Conservation (phyloP, 176 grass and related monocot species). For the Ampelocalamus luodianensis region DNA sequence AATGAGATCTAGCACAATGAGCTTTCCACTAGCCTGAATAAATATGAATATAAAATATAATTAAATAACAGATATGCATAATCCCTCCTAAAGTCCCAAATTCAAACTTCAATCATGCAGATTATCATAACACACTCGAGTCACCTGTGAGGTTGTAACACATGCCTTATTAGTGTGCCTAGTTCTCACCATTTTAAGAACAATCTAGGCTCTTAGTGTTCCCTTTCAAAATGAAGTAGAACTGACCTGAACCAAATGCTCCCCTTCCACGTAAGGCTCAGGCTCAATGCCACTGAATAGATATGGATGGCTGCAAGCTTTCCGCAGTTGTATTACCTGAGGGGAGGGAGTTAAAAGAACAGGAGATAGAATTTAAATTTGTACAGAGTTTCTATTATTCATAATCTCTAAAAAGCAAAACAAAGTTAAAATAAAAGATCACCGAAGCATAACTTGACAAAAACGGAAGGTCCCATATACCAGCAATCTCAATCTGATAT, state of each 20-base stretch:
- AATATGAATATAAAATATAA: slow-evolving; percentile 33
- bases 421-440: slow-evolving; percentile 14
- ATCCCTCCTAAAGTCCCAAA: not conserved
- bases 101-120: not conserved
- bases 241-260: slow-evolving; percentile 60
- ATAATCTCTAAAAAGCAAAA: slow-evolving; percentile 14
- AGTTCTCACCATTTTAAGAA: not conserved
- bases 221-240: slow-evolving; percentile 6
- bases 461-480: not conserved
- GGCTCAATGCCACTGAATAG: slow-evolving; percentile 93
- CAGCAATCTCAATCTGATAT: slow-evolving; percentile 2
- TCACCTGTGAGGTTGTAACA: not conserved
- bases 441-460: slow-evolving; percentile 10
- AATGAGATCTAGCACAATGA: slow-evolving; percentile 78
- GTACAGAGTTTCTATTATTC: not conserved
- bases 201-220: slow-evolving; percentile 23
- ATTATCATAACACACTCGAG: not conserved
- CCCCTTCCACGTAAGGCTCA: slow-evolving; percentile 93
- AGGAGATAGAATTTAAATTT: slow-evolving; percentile 3
- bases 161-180: not conserved
- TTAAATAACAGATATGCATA: not conserved
- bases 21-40: slow-evolving; percentile 91
- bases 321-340: slow-evolving; percentile 90
- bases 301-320: slow-evolving; percentile 97
- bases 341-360: slow-evolving; percentile 46